These are phyloP conservation scores for Suillus subluteus DNA, from an alignment of 768 basidiomycete genomes.

Conservation along the genomic window DNA sequence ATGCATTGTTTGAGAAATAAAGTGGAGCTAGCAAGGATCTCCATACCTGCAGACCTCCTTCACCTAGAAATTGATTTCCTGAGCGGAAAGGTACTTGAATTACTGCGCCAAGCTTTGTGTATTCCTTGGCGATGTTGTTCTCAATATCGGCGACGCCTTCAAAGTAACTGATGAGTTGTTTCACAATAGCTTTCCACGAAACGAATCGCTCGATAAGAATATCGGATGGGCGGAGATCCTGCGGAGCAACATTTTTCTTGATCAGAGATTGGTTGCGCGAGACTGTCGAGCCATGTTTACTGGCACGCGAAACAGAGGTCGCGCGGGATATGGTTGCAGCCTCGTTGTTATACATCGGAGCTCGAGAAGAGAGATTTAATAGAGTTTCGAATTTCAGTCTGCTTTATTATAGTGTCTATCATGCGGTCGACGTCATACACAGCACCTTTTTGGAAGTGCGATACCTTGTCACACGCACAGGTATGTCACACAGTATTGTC, in stretches of 20 bases:
- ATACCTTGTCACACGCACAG: conserved; percentile 26
- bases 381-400: background rate
- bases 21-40: conserved; percentile 7
- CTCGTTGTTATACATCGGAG: conserved; percentile 45
- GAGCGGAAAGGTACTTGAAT: conserved; percentile 97
- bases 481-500: conserved; percentile 19
- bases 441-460: conserved; percentile 23
- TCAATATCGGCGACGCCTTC: conserved; percentile 88
- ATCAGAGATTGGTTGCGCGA: conserved; percentile 87
- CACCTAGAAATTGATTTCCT: conserved; percentile 98
- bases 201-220: conserved; percentile 94
- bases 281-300: conserved; percentile 67
- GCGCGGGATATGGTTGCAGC: conserved; percentile 63
- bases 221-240: conserved; percentile 91
- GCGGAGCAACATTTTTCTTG: conserved; percentile 90
- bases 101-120: conserved; percentile 91
- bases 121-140: conserved; percentile 90
- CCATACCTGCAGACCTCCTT: conserved; percentile 85
- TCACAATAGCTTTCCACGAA: conserved; percentile 96
- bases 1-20: background rate
- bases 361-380: background rate
- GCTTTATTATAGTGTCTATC: background rate
- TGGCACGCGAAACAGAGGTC: conserved; percentile 69
- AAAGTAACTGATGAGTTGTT: conserved; percentile 93
- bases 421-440: conserved; percentile 9